These are phyloP conservation scores for Ustilago vetiveriae DNA, from an alignment of 1,284 basidiomycete genomes.

Conservation along the genomic window DNA sequence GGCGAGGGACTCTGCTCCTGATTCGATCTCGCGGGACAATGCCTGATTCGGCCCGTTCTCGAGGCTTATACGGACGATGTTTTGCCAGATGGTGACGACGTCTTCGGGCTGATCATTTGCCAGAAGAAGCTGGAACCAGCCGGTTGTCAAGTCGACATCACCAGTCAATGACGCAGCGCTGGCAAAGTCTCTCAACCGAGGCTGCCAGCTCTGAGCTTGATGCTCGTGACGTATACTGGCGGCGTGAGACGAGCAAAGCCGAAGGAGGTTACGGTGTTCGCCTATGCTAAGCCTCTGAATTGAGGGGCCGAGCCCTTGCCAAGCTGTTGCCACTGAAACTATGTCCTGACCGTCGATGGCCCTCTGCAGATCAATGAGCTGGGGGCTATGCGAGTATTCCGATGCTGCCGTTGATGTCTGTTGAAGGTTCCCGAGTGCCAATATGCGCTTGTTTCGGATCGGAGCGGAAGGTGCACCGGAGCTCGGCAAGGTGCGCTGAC, in stretches of 20 bases:
- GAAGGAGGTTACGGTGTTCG: slow-evolving; percentile 24
- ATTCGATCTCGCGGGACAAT: neutral
- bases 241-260: slow-evolving; percentile 14
- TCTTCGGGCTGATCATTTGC: slow-evolving; percentile 10
- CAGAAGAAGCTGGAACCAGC: slow-evolving; percentile 20
- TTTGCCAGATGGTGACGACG: slow-evolving; percentile 26
- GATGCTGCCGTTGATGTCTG: neutral
- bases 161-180: slow-evolving; percentile 17
- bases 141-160: slow-evolving; percentile 16
- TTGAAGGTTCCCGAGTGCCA: slow-evolving; percentile 5
- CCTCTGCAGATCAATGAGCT: slow-evolving; percentile 6
- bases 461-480: neutral
- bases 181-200: slow-evolving; percentile 8
- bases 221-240: neutral
- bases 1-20: neutral
- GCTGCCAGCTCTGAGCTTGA: slow-evolving; percentile 7
- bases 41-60: slow-evolving; percentile 1
- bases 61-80: slow-evolving; percentile 12
- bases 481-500: neutral
- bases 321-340: slow-evolving; percentile 4
- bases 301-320: slow-evolving; percentile 1
- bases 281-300: neutral
- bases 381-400: too few species aligned
- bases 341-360: slow-evolving; percentile 29
- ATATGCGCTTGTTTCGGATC: slow-evolving; percentile 6